These are phyloP conservation scores for Fusarium denticulatum DNA, from an alignment of 2,329 filamentous ascomycete genomes.

Conservation along the genomic window DNA sequence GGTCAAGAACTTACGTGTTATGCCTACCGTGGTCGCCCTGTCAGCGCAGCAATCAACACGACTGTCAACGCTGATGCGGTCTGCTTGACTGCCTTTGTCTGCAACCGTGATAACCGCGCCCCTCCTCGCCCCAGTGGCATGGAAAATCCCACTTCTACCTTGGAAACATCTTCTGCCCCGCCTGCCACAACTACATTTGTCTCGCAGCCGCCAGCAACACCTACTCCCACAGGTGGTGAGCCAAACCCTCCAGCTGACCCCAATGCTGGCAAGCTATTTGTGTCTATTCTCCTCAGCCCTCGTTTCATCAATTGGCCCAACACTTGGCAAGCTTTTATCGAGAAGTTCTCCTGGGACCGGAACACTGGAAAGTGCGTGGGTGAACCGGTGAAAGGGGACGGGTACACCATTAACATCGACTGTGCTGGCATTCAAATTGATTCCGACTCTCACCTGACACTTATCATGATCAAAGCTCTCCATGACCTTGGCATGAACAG, in stretches of 20 bases:
- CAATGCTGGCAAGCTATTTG: slow-evolving; percentile 44
- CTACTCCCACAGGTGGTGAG: slow-evolving; percentile 37
- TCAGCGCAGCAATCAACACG: slow-evolving; percentile 52
- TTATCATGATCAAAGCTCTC: slow-evolving; percentile 52
- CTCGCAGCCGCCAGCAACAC: slow-evolving; percentile 43
- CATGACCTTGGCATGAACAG: slow-evolving; percentile 51
- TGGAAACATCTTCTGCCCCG: slow-evolving; percentile 46
- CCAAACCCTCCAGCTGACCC: slow-evolving; percentile 47
- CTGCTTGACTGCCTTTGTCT: slow-evolving; percentile 55
- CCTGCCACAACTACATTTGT: slow-evolving; percentile 49
- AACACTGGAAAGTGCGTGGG: slow-evolving; percentile 49
- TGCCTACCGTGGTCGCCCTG: slow-evolving; percentile 53
- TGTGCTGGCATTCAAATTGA: slow-evolving; percentile 52
- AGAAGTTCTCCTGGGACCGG: slow-evolving; percentile 54
- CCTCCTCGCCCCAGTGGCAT: slow-evolving; percentile 50
- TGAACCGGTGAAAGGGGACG: slow-evolving; percentile 47
- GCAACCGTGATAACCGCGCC: slow-evolving; percentile 49
- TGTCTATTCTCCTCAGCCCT: slow-evolving; percentile 49
- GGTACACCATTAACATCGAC: slow-evolving; percentile 51
- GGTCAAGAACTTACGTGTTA: slow-evolving; percentile 54
- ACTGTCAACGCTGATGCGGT: slow-evolving; percentile 51
- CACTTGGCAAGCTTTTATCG: slow-evolving; percentile 52
- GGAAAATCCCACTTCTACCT: slow-evolving; percentile 49
- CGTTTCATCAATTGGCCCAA: slow-evolving; percentile 54
- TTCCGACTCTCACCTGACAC: slow-evolving; percentile 52